Evolutionary conservation across 331 rosid genomes (phyloP), one percentile per base, ranked within the genome.

Genomic region (Ulmus americana): DNA sequence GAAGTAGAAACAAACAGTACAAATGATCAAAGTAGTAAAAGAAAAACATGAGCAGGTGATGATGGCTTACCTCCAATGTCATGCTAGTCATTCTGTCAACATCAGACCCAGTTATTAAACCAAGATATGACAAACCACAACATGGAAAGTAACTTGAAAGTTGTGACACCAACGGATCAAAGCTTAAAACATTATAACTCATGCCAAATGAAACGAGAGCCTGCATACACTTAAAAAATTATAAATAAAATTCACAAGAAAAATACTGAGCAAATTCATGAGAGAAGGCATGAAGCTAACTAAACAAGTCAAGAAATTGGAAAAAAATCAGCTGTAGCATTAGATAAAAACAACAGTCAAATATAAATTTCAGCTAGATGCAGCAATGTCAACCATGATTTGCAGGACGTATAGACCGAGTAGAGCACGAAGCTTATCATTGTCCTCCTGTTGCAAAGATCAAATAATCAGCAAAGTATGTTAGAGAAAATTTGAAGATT

Each of bases 51-150:
- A 59, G 56, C 49, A 64, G 71, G 44, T 12, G n/a, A 73, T 57
- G 54, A 10, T 40, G 70, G 54, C 39, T 69, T 83, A 89, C 98
- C 95, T 80, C 74, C 88, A 65, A 76, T 61, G 13, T 76, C 71
- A 15, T 43, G 74, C 63, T 52, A 68, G 85, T 77, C 73, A 83
- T 70, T 72, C 73, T 61, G 71, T 82, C 86, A 20, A 82, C 79
- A 61, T 82, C 84, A 7, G 76, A 77, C 68, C 85, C 82, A 14
- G 86, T 82, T 56, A 89, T 42, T 39, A 92, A 80, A 76, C 79
- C 82, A 67, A 81, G 76, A 82, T 86, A 89, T 46, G 95, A 82
- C 80, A 92, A 79, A 65, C 85, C 91, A 79, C 98, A 87, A 74
- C 64, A 77, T 12, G 88, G 82, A 49, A 84, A 74, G 74, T 87